A percentile compares a stretch with the other conserved stretches of the same genome.
These are phyloP conservation scores for Zasmidium cellare DNA, from an alignment of 2,329 filamentous ascomycete species.

Conservation along the genomic window DNA sequence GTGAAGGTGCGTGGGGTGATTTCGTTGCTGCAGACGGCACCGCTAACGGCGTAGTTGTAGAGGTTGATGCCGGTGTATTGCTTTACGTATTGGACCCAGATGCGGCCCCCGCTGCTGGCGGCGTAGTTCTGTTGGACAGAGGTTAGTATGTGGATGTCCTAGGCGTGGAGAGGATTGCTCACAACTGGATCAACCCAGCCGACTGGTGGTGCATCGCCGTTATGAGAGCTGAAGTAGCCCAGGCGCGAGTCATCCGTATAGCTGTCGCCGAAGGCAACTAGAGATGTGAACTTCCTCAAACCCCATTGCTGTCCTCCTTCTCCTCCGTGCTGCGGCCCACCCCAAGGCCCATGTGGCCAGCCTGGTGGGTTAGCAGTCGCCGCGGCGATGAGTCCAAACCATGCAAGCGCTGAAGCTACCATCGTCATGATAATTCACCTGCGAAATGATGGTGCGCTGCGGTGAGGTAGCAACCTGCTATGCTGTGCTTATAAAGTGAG, in stretches of 20 bases:
- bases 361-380: neutral
- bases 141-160: no score
- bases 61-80: conserved; percentile 58
- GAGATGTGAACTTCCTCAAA: conserved; percentile 56
- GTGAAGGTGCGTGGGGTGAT: conserved; percentile 62
- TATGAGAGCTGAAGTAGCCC: conserved; percentile 60
- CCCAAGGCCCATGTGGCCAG: neutral
- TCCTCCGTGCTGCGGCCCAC: neutral
- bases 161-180: no score
- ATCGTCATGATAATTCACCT: neutral
- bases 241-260: conserved; percentile 63
- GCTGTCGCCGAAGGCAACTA: conserved; percentile 73
- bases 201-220: conserved; percentile 62
- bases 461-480: neutral
- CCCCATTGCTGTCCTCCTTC: conserved; percentile 31
- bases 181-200: conserved; percentile 56
- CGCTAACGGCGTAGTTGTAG: conserved; percentile 61
- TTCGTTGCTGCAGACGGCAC: conserved; percentile 71
- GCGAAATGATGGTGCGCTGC: neutral
- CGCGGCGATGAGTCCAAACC: neutral
- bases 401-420: neutral
- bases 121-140: conserved; percentile 27
- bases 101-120: conserved; percentile 65
- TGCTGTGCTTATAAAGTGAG: neutral
- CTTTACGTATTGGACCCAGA: conserved; percentile 68